Evolutionary conservation across 2,329 filamentous ascomycete species (phyloP), one percentile per base, ranked within the genome.

Genomic region (Albophoma yamanashiensis): DNA sequence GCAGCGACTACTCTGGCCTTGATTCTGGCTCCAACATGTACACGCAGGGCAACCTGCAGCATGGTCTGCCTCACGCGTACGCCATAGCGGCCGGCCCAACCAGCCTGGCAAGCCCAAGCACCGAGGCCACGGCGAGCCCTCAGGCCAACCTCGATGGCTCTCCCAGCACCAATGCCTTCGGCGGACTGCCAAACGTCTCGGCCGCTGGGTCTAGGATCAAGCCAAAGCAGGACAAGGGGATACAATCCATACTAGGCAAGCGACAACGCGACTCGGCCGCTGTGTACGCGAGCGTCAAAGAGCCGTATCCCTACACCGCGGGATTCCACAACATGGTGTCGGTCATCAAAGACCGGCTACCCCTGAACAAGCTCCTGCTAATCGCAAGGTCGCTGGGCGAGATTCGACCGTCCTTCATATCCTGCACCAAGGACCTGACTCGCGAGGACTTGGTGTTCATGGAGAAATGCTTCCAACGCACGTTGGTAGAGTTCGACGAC

Each of bases 401-500:
- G 53, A 96, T 97, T 66, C 88, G 94, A 9, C 93, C 94, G 1
- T 94, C 92, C 0, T 94, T 99, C 70, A 93, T 97, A 64, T 88
- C 92, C 14, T 95, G 91, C 63, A 96, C 91, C 25, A 89, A 90
- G 68, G 92, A 91, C n/a, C 78, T 97, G 62, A 92, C 91, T 64
- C 81, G 87, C 22, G 88, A 94, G 68, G 94, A 99, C 73, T 79
- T 97, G 36, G 87, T 99, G 27, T 97, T 97, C 73, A 96, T 96
- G 89, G 94, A 99, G 73, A 96, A 96, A 75, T 95, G 90, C 68
- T 91, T 97, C 70, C 94, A 99, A 74, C 85, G 94, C 43, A 95
- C 91, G 0, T 79, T 97, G 14, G 91, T 92, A 69, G 92, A 96
- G 71, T 95, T 96, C 68, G 91, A 97, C 70, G 91, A 96, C 64